These are phyloP conservation scores for Lentinula edodes DNA, from an alignment of 768 basidiomycete genomes.

Conservation along the genomic window DNA sequence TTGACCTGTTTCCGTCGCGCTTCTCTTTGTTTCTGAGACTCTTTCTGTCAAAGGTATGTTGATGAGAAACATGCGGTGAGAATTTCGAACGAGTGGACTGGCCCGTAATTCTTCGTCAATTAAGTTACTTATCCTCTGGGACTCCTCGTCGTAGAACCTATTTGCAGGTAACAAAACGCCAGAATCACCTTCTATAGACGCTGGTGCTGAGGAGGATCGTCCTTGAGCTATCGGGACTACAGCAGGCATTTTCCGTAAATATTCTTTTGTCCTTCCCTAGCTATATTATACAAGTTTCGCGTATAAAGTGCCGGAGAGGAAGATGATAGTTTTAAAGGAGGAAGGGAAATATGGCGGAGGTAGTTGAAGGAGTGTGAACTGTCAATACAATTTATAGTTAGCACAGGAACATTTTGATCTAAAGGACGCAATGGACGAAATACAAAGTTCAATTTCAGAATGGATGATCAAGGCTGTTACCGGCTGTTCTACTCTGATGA, in stretches of 20 bases:
- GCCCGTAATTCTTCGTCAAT: constrained; percentile 59
- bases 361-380: not conserved
- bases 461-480: not conserved
- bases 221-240: not conserved
- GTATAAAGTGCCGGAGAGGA: not conserved
- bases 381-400: not conserved
- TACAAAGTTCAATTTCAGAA: not conserved
- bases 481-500: no score
- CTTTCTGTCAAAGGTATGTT: constrained; percentile 31
- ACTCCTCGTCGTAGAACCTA: constrained; percentile 33
- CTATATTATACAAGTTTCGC: not conserved
- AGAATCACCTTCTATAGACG: constrained; percentile 3
- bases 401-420: not conserved
- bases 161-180: constrained; percentile 2
- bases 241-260: not conserved
- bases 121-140: constrained; percentile 39
- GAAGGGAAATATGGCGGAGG: not conserved
- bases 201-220: constrained; percentile 4
- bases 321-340: not conserved
- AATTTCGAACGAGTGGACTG: not conserved
- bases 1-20: constrained; percentile 45
- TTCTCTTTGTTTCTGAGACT: constrained; percentile 40
- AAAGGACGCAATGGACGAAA: not conserved
- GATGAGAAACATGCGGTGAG: no score
- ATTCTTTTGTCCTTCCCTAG: not conserved